Base-by-base conservation (phyloP, 2,329 filamentous ascomycete species). In the Ilyonectria robusta region DNA sequence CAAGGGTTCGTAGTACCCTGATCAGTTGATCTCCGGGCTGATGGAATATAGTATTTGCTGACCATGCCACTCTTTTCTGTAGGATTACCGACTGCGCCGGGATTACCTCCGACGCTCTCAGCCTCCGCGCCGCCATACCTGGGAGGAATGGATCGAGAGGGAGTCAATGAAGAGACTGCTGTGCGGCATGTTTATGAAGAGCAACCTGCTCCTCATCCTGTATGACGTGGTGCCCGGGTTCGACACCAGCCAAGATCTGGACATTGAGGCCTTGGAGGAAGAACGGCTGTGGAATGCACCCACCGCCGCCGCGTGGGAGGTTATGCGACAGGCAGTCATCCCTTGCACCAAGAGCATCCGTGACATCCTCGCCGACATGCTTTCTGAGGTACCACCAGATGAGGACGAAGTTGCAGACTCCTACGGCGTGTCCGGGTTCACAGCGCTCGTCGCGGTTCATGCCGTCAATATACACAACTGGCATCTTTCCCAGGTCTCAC, bases 141-240 rank as follows among this genome's bases (percentile, higher is more conserved):
- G 50, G 50, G 50, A 33, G 50, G 50, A 33, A 37, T 54, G 50
- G 50, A 54, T 37, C 29, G 17, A 37, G 33, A 33, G 50, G 17
- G 50, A 54, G 33, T 54, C 50, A n/a, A 35, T 33, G 17, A 54
- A 54, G 50, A 33, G 50, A 54, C 29, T 54, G 4, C 50, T 54
- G 2, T 33, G 50, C 17, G 17, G 29, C 29, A 54, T 54, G 11
- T 54, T 35, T 10, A 54, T 54, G 6, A 23, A 35, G 29, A 37
- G 29, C 17, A 54, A 33, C 9, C 17, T 54, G 50, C 9, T 33
- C 50, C 29, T 37, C 17, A 37, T 37, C 33, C 29, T 54, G 29
- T 54, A 54, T 23, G 50, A 54, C n/a, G 13, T 54, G 17, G 33
- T 37, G 13, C 50, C 50, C 13, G 33, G 29, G 8, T 54, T 54